Evolutionary conservation across 495 filamentous ascomycete genomes (phyloP).

Genomic region (Neurospora sp.): DNA sequence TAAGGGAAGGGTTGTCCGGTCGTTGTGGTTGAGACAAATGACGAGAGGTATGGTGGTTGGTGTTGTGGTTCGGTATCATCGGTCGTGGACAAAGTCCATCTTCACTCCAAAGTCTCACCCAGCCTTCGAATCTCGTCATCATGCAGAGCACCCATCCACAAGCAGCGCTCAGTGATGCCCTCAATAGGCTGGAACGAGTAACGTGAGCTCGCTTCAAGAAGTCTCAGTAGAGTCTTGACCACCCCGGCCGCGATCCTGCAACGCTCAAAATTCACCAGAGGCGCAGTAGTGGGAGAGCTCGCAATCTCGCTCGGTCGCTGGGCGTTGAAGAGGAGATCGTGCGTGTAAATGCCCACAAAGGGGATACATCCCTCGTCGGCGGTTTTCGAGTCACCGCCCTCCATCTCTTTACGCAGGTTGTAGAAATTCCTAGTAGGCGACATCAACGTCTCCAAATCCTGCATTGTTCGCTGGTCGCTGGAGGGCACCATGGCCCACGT

Average conservation of each 20-base stretch:
- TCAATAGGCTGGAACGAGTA: conserved; percentile 80
- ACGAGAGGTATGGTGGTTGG: neutral
- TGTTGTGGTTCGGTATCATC: neutral
- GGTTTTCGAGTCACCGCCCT: conserved; percentile 36
- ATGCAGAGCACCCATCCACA: conserved; percentile 85
- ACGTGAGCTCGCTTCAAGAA: conserved; percentile 85
- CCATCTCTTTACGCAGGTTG: conserved; percentile 85
- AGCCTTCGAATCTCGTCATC: conserved; percentile 67
- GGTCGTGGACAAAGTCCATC: neutral
- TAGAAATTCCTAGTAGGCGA: conserved; percentile 87
- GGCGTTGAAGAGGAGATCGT: conserved; percentile 93
- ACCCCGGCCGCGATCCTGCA: conserved; percentile 84
- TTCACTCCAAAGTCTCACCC: conserved; percentile 30
- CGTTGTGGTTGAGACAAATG: neutral
- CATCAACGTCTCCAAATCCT: conserved; percentile 72
- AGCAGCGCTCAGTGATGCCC: conserved; percentile 76
- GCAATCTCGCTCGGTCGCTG: conserved; percentile 70
- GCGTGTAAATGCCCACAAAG: conserved; percentile 90
- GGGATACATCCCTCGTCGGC: conserved; percentile 85
- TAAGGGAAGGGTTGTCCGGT: too few species aligned
- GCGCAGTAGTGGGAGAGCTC: conserved; percentile 53
- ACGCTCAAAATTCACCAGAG: conserved; percentile 90
- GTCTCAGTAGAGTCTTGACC: conserved; percentile 79
- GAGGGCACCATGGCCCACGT: conserved; percentile 76
- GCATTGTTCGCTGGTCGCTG: conserved; percentile 59